Base-by-base conservation (phyloP, 208 protist species). In the Phytomonas serpens region DNA sequence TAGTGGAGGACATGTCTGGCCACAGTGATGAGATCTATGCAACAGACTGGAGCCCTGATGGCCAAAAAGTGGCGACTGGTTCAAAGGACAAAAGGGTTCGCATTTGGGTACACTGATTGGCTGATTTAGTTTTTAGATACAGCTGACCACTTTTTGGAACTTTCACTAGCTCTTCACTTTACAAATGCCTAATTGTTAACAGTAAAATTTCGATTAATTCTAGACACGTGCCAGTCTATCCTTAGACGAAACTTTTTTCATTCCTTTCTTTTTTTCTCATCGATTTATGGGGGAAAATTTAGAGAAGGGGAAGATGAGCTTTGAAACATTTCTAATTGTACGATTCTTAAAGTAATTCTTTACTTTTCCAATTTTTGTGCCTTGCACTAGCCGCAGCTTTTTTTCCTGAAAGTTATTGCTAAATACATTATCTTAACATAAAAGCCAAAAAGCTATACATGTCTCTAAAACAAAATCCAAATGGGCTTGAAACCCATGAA, bases 11-110 rank as follows among this genome's bases (percentile, higher is more conserved):
- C 71, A 86, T 99, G 71, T 96, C 98, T 6, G 98, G 98, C 19
- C 98, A 99, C 84, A 90, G 86, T 19, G 98, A 99, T 78, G 98
- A 99, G 83, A 98, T 98, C 37, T 97, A 88, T 73, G 83, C 97
- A 27, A 96, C 98, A 1, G 98, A 99, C 85, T 99, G 98, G 98
- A 97, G 90, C 68, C 98, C 98, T 5, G 94, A 99, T 78, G 98
- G 98, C 16, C 87, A 98, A 63, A 90, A 88, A 73, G 96, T 98
- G 29, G 97, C 90, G 27, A 98, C 92, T 32, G 98, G 97, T 11
- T 94, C 93, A 34, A 99, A 99, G 83, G 98, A 99, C 86, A 97
- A 97, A 77, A 87, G 76, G 36, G 90, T 97, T 65, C 83, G 89
- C 52, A 92, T 97, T 67, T 97, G 92, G 92, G 81, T 93, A 52